Evolutionary conservation across 352 stramenopile genomes (phyloP).

Genomic region (Phytophthora hybrid): DNA sequence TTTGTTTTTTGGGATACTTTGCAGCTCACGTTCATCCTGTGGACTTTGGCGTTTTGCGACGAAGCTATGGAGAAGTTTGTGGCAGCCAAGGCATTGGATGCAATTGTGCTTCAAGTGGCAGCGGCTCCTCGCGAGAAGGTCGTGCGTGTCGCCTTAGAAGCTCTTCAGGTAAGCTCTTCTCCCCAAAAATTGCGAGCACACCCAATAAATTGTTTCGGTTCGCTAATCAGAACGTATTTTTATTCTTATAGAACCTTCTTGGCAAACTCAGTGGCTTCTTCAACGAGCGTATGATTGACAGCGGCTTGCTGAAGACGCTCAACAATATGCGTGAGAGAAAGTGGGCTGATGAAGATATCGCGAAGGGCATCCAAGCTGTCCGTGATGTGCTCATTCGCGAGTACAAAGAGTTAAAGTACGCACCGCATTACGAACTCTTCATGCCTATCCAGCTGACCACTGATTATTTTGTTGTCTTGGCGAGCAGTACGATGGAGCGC

Average conservation of each 20-base stretch:
- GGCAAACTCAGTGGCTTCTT: conserved; percentile 86
- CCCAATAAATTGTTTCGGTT: not conserved
- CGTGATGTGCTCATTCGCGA: conserved; percentile 86
- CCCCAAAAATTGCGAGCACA: not conserved
- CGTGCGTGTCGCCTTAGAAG: conserved; percentile 94
- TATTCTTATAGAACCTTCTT: conserved; percentile 66
- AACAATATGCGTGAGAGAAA: conserved; percentile 94
- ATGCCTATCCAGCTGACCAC: not conserved
- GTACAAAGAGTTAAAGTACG: conserved; percentile 91
- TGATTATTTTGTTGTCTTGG: not conserved
- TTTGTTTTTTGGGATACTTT: not conserved
- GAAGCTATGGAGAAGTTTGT: conserved; percentile 87
- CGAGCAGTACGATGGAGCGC: conserved; percentile 93
- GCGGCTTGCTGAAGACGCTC: conserved; percentile 95
- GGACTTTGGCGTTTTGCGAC: conserved; percentile 95
- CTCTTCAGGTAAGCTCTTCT: conserved; percentile 74
- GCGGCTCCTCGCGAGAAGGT: conserved; percentile 98
- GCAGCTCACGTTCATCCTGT: conserved; percentile 97
- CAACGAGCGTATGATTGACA: conserved; percentile 97
- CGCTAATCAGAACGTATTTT: not conserved
- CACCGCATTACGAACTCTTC: not conserved
- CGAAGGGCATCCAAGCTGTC: conserved; percentile 79
- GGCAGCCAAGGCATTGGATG: conserved; percentile 66
- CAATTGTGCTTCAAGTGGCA: conserved; percentile 85
- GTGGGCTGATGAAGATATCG: conserved; percentile 96